A percentile compares a stretch with the other conserved stretches of the same genome.
Conservation (phyloP, 179 eudicot genomes). For the Spinacia oleracea region DNA sequence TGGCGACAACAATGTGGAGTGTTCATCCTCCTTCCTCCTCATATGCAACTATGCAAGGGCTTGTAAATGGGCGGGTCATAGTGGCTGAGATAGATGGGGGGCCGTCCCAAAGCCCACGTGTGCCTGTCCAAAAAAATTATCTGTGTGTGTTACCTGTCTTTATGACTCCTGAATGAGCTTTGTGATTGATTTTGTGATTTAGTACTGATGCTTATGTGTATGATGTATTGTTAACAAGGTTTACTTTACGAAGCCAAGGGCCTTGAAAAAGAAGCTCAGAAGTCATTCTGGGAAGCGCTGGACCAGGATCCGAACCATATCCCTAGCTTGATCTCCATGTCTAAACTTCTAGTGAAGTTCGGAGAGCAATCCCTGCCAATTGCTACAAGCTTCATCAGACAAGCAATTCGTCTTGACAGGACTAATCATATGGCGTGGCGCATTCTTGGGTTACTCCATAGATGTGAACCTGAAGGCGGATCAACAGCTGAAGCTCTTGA, state of each 20-base stretch:
- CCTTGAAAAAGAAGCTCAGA: slow-evolving; percentile 55
- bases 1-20: background rate
- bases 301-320: slow-evolving; percentile 71
- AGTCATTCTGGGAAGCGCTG: slow-evolving; percentile 56
- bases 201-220: slow-evolving; percentile 6
- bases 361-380: slow-evolving; percentile 44
- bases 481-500: slow-evolving; percentile 35
- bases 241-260: slow-evolving; percentile 71
- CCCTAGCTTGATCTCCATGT: slow-evolving; percentile 72
- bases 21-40: background rate
- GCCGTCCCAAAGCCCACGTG: background rate
- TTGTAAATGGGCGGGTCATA: background rate
- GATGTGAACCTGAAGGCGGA: slow-evolving; percentile 42
- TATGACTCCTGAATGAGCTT: background rate
- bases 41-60: background rate
- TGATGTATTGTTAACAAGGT: slow-evolving; percentile 41
- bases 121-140: background rate
- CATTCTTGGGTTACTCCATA: slow-evolving; percentile 64
- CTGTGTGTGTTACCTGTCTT: no score
- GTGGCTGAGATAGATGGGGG: background rate
- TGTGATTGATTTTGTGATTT: background rate
- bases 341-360: slow-evolving; percentile 44
- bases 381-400: slow-evolving; percentile 61
- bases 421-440: slow-evolving; percentile 74
- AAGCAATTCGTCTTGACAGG: slow-evolving; percentile 66